Base-by-base conservation (phyloP, 192 early-diverging fungal species). In the Globomyces pollinis-pini region DNA sequence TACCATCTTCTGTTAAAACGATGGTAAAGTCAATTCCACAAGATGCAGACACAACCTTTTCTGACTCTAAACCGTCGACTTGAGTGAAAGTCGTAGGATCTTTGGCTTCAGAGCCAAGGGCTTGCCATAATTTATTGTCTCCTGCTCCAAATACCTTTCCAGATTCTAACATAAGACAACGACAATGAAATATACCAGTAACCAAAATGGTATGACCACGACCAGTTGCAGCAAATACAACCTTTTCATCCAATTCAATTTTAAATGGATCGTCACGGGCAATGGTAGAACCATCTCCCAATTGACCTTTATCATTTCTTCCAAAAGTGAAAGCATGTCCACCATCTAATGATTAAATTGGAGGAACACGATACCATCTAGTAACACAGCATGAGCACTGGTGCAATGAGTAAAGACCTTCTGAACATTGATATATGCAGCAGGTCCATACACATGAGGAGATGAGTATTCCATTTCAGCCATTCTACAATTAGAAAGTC, bases 21-120 rank as follows among this genome's bases (percentile, higher is more conserved):
- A 49, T 24, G 5, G 45, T 24, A 49, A 49, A 49, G 20, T 49
- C 45, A 29, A 24, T 24, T 24, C 45, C 45, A 49, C 45, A 49
- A 24, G 20, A 9, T 12, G 21, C 26, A 8, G 5, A 11, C 15
- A 11, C 21, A 24, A 49, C 26, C 15, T 49, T n/a, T n/a, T n/a
- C n/a, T n/a, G n/a, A n/a, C n/a, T n/a, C n/a, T 15, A 20, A 20
- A 20, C 38, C 38, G 15, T 39, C 20, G 38, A 39, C 20, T 15
- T n/a, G 38, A 15, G 38, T 39, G 20, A 39, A 39, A n/a, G 38
- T 39, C 38, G 15, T 39, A 20, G 20, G 15, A 39, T 39, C 38
- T 15, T 15, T 39, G 38, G 15, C 38, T n/a, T 15, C 15, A 39
- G 38, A 15, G 20, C 38, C 38, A 39, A 39, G 38, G 38, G 38